Evolutionary conservation across 2,329 filamentous ascomycete species (phyloP).

Genomic region (Penicillium brevicompactum): DNA sequence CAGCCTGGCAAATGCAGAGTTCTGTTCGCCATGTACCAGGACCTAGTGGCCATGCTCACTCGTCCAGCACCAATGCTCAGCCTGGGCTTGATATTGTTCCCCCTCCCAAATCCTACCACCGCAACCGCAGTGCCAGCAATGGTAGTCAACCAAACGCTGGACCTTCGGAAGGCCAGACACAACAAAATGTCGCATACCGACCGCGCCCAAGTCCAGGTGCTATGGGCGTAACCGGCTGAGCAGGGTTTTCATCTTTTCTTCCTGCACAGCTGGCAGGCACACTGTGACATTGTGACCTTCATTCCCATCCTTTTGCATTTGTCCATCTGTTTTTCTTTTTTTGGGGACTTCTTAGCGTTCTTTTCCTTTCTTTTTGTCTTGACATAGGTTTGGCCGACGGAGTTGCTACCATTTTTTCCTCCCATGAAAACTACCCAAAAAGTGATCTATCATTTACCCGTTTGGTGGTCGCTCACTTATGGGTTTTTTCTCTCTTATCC

Average conservation of each 20-base stretch:
- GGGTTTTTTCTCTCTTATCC: conserved; percentile 12
- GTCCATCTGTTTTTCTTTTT: conserved; percentile 17
- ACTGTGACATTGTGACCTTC: conserved; percentile 16
- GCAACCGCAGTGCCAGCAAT: conserved; percentile 40
- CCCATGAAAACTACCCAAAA: conserved; percentile 25
- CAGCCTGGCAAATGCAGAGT: conserved; percentile 77
- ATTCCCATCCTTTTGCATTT: conserved; percentile 18
- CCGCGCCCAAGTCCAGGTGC: conserved; percentile 39
- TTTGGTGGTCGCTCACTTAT: conserved; percentile 18
- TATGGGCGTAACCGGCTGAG: conserved; percentile 43
- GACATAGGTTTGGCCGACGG: conserved; percentile 33
- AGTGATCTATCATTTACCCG: conserved; percentile 24
- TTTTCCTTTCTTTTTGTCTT: conserved; percentile 23
- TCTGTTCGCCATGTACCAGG: conserved; percentile 73
- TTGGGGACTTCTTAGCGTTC: conserved; percentile 33
- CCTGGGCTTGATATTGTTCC: conserved; percentile 29
- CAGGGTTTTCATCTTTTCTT: conserved; percentile 11
- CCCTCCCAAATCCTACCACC: conserved; percentile 29
- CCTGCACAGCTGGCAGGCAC: conserved; percentile 23
- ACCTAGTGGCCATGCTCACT: conserved; percentile 42
- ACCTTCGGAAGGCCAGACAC: conserved; percentile 33
- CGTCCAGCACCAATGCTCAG: conserved; percentile 27
- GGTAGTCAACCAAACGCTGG: conserved; percentile 32
- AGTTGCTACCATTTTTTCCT: conserved; percentile 25
- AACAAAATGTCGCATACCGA: conserved; percentile 40